Evolutionary conservation across 768 basidiomycete species (phyloP), one percentile per base, ranked within the genome.

Genomic region (Favolaschia claudopus): DNA sequence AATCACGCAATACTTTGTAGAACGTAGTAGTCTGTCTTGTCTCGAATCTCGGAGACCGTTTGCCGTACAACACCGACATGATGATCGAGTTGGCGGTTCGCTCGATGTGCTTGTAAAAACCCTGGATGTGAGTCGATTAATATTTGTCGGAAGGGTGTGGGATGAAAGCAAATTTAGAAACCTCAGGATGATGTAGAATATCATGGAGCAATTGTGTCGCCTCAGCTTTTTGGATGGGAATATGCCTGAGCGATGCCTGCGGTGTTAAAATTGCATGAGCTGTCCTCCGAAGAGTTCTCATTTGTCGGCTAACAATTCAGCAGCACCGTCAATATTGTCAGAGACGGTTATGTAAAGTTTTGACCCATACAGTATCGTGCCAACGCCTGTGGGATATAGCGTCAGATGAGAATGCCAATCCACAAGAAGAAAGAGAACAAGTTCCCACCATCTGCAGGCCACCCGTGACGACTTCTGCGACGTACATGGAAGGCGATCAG

Each of bases 21-120:
- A 73, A 73, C 20, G 60, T 65, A 17, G 57, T 54, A 7, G 67
- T 57, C 17, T 66, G 68, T 9, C 65, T 58, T 7, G 67, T 66
- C 12, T 60, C 34, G 52, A 65, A 56, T 17, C 65, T 57, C 0
- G 74, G 74, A 7, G 66, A 58, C 6, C 73, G 73, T 36, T 58
- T 69, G 15, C 72, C 72, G 49, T 65, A 75, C 3, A 75, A 34
- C 8, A 74, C 58, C 19, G 65, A 67, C 42, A 70, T 48, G 24
- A 72, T 67, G 45, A 72, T 56, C 31, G 76, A 75, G 12, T 66
- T 68, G 2, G 72, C 66, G 55, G 55, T 70, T 5, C 74, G 69
- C 20, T 60, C 49, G 38, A 75, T 60, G 55, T 71, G 69, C 24
- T 53, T 50, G 52, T 66, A 70, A 60, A 72, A 73, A 12, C 55